Base-by-base conservation (phyloP, 352 stramenopile genomes). In the Globisporangium solare region DNA sequence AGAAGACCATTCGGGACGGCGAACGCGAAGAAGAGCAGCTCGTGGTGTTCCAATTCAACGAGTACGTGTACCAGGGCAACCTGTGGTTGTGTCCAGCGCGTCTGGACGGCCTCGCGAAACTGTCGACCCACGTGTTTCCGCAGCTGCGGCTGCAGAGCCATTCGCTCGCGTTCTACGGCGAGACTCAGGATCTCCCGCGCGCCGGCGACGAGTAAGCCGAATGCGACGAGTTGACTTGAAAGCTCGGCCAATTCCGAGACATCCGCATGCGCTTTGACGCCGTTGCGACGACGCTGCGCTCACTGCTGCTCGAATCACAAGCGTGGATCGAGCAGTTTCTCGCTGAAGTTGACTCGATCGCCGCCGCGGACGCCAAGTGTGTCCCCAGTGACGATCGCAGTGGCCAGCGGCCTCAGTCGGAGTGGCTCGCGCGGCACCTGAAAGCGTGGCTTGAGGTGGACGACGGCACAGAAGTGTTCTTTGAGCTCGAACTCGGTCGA, bases 11-110 rank as follows among this genome's bases (percentile, higher is more conserved):
- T 42, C 37, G 37, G 37, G 17, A 54, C 24, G 12, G 51, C 50
- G 11, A 61, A 14, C 48, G 68, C 3, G 58, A 58, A 14, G 63
- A 76, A 2, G 59, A 60, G 21, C 64, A 69, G 15, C 60, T 65
- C 14, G 79, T 86, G 0, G 65, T 89, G 1, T 89, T 89, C 55
- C 74, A 84, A 47, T 86, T 89, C 63, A 82, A 86, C 49, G 55
- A 85, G 55, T 87, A 73, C 57, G 58, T 83, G 2, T 89, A 89
- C 43, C 59, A 71, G 11, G 76, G 79, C 2, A 64, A 53, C 6
- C 54, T 71, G 14, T 56, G 55, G 13, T 32, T 86, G 7, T 54
- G 57, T 6, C 54, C 56, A 3, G 48, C 21, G 0, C 55, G 65
- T 35, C 22, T 88, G 41, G 66, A 86, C 35, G 72, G 86, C 43